Evolutionary conservation across 306 rosid species (phyloP).

Genomic region (Acacia confusa): DNA sequence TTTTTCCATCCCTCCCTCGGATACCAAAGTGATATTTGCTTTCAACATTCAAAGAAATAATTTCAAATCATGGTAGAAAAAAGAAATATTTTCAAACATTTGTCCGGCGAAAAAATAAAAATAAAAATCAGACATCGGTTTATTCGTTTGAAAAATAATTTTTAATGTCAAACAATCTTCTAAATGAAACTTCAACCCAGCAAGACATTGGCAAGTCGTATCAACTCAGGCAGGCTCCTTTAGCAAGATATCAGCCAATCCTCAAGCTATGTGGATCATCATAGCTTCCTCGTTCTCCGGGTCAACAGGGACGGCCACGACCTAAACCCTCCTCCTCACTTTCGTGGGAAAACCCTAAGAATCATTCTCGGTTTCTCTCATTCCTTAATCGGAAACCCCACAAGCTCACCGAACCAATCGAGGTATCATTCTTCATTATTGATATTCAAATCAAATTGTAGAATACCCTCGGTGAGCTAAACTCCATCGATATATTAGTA

Average conservation of each 20-base stretch:
- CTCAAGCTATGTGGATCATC: neutral
- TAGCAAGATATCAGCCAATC: neutral
- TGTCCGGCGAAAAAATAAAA: too few species aligned
- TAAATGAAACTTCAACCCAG: too few species aligned
- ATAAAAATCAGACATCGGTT: too few species aligned
- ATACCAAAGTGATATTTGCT: too few species aligned
- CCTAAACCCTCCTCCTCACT: slow-evolving; percentile 33
- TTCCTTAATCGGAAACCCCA: neutral
- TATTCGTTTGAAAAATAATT: too few species aligned
- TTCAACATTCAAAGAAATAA: too few species aligned
- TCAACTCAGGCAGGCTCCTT: neutral
- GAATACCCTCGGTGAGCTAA: neutral
- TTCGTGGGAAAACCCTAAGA: slow-evolving; percentile 50
- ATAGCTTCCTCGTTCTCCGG: slow-evolving; percentile 19
- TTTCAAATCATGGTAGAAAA: too few species aligned
- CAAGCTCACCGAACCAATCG: slow-evolving; percentile 20
- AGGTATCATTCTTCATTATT: neutral
- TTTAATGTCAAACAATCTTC: neutral
- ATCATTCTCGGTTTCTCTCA: neutral
- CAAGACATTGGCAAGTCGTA: neutral
- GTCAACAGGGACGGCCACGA: slow-evolving; percentile 46
- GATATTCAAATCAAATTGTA: neutral
- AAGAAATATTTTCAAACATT: too few species aligned
- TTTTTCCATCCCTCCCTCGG: too few species aligned
- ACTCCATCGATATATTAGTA: neutral